Evolutionary conservation across 345 rosid genomes (phyloP).

Genomic region (Salix brachista): DNA sequence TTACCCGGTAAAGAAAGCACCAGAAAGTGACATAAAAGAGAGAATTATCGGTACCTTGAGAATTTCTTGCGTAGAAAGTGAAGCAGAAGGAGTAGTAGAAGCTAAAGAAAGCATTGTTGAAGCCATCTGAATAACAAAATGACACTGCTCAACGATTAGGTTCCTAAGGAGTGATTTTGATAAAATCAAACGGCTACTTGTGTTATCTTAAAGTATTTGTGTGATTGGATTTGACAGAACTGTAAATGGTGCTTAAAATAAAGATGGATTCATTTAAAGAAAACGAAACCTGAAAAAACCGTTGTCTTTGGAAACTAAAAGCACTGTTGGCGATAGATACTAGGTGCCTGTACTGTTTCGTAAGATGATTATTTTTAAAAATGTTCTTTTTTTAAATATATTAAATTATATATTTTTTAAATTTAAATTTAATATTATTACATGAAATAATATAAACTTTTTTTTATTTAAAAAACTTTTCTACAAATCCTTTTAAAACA

Average conservation of each 20-base stretch:
- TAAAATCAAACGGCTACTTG: not conserved
- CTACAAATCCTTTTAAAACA: too few relatives aligned
- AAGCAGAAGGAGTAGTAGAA: conserved; percentile 41
- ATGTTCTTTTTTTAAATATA: too few relatives aligned
- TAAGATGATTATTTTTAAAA: too few relatives aligned
- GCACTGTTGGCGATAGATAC: not conserved
- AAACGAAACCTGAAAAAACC: not conserved
- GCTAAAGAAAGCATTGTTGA: conserved; percentile 58
- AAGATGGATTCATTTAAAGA: not conserved
- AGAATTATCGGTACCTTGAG: conserved; percentile 45
- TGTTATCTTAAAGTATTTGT: not conserved
- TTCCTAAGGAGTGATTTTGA: not conserved
- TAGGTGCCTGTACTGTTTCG: not conserved
- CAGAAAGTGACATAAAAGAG: not conserved
- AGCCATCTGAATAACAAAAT: conserved; percentile 46
- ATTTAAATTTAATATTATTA: too few relatives aligned
- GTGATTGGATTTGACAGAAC: not conserved
- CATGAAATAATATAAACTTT: too few relatives aligned
- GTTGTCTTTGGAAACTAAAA: not conserved
- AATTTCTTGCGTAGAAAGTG: conserved; percentile 44
- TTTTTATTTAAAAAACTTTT: too few relatives aligned
- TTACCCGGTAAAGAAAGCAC: not conserved
- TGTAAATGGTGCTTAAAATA: not conserved
- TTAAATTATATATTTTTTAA: too few relatives aligned
- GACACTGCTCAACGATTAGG: not conserved